Conservation (phyloP, 2,329 filamentous ascomycete genomes). For the Claviceps monticola region DNA sequence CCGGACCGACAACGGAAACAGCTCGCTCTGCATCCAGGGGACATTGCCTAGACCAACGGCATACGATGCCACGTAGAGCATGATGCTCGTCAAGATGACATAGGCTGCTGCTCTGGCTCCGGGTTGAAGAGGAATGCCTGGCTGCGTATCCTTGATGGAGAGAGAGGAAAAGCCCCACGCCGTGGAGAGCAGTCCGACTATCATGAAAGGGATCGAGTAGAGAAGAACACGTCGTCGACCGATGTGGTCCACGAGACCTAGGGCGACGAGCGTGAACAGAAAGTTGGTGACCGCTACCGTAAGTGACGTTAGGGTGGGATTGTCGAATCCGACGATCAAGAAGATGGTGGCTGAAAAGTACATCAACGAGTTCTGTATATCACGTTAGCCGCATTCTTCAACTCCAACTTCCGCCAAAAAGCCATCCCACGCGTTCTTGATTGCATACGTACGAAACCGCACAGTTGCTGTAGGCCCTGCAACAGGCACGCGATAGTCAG, state of each 20-base stretch:
- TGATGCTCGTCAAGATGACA: slow-evolving; percentile 60
- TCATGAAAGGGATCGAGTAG: slow-evolving; percentile 75
- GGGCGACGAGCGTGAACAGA: slow-evolving; percentile 59
- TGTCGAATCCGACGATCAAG: slow-evolving; percentile 59
- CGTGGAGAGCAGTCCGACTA: slow-evolving; percentile 54
- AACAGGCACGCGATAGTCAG: slow-evolving; percentile 74
- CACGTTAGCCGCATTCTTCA: slow-evolving; percentile 2
- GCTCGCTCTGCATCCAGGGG: slow-evolving; percentile 90
- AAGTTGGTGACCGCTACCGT: slow-evolving; percentile 76
- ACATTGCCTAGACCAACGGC: slow-evolving; percentile 83
- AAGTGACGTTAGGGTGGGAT: slow-evolving; percentile 66
- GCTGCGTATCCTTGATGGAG: slow-evolving; percentile 22
- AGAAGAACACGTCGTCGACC: slow-evolving; percentile 71
- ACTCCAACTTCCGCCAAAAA: neutral
- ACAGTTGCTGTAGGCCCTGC: slow-evolving; percentile 78
- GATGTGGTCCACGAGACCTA: slow-evolving; percentile 64
- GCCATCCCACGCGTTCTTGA: neutral
- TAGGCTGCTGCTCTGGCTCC: slow-evolving; percentile 24
- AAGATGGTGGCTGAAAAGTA: slow-evolving; percentile 83
- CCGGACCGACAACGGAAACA: slow-evolving; percentile 67
- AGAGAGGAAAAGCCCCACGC: slow-evolving; percentile 59
- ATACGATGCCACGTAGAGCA: slow-evolving; percentile 74
- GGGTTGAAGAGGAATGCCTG: slow-evolving; percentile 8
- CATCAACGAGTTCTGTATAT: slow-evolving; percentile 65
- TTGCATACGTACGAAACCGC: slow-evolving; percentile 53